Conservation (phyloP, 495 filamentous ascomycete species). For the Usnea hakonensis region DNA sequence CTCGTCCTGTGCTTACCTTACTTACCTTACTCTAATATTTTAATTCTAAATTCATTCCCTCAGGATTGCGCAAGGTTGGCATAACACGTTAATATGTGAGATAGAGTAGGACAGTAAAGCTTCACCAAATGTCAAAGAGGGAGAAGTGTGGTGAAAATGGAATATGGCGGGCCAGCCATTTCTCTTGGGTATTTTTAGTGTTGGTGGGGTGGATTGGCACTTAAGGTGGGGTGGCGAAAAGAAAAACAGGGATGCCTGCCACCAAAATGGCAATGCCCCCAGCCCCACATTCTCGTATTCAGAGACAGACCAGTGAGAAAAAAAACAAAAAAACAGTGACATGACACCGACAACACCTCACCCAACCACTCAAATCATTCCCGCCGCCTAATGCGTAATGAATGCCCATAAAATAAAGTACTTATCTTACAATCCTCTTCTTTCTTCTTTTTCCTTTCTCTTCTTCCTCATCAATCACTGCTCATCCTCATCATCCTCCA, state of each 20-base stretch:
- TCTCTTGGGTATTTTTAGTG: not conserved
- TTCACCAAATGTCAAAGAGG: too few relatives aligned
- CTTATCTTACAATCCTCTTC: not conserved
- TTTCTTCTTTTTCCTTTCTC: not conserved
- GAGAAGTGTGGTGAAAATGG: not conserved
- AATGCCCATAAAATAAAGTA: too few relatives aligned
- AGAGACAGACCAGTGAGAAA: too few relatives aligned
- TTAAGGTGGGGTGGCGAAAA: not conserved
- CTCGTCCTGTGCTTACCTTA: too few relatives aligned
- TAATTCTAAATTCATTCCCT: too few relatives aligned
- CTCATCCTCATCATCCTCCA: not conserved
- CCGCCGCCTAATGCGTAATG: not conserved
- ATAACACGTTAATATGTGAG: too few relatives aligned
- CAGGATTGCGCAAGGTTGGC: too few relatives aligned
- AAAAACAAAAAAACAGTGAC: too few relatives aligned
- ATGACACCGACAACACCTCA: not conserved
- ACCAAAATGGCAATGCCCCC: not conserved
- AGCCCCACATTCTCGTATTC: conserved; percentile 1
- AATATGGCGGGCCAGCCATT: not conserved
- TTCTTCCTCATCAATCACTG: not conserved
- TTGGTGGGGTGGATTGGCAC: not conserved
- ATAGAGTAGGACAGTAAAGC: too few relatives aligned
- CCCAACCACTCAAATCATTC: not conserved
- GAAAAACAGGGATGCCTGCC: not conserved
- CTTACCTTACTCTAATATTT: too few relatives aligned